Conservation (phyloP, 345 rosid species). For the Combretum micranthum region DNA sequence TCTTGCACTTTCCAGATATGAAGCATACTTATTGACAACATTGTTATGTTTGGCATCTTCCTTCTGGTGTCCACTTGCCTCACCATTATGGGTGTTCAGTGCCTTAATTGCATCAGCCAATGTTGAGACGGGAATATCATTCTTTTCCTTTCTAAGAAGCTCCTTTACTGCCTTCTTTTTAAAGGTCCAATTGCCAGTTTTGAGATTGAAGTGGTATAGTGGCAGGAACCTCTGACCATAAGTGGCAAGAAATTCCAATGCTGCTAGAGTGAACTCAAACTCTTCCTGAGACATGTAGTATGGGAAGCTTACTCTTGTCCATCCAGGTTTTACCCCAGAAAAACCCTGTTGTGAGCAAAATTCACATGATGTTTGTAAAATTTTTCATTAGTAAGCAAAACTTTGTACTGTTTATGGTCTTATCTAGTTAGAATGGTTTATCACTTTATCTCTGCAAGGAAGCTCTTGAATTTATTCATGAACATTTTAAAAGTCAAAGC, state of each 20-base stretch:
- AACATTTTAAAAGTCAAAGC: neutral
- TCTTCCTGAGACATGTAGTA: slow-evolving; percentile 51
- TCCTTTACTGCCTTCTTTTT: slow-evolving; percentile 20
- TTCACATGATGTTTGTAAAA: neutral
- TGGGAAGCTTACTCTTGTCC: slow-evolving; percentile 66
- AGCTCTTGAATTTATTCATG: neutral
- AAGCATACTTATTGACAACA: neutral
- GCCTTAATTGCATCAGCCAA: no score
- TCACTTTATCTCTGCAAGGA: neutral
- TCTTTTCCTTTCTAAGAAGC: slow-evolving; percentile 4
- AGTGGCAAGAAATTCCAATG: slow-evolving; percentile 38
- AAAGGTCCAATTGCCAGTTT: slow-evolving; percentile 37
- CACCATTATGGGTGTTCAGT: neutral
- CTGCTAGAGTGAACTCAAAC: slow-evolving; percentile 41
- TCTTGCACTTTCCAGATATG: slow-evolving; percentile 13
- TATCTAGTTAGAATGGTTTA: neutral
- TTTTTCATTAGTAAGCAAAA: neutral
- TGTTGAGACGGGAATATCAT: neutral
- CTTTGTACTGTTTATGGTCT: no score
- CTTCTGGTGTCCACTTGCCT: neutral
- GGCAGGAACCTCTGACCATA: slow-evolving; percentile 50
- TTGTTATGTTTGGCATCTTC: neutral
- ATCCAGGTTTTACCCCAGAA: slow-evolving; percentile 44
- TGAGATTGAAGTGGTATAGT: slow-evolving; percentile 32
- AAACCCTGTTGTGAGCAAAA: slow-evolving; percentile 31